Percentiles rank a stretch among this genome's conserved stretches.
These are phyloP conservation scores for Rosa hybrid DNA, from an alignment of 331 rosid species.

Conservation along the genomic window DNA sequence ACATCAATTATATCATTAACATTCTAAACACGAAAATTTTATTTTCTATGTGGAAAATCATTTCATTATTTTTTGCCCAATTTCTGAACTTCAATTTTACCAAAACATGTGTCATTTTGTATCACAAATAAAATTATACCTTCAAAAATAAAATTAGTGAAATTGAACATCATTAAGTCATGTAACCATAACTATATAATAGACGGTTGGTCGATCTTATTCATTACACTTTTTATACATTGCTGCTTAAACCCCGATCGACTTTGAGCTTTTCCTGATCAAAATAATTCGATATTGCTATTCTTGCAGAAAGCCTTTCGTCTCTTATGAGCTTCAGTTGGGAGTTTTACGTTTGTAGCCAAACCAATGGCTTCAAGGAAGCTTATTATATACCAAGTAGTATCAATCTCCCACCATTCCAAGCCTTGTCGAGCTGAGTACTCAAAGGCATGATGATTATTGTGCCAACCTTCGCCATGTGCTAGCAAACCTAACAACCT, in stretches of 20 bases:
- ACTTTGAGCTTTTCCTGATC: background rate
- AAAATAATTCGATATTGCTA: too few relatives aligned
- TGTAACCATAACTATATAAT: background rate
- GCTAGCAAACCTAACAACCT: background rate
- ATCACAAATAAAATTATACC: too few relatives aligned
- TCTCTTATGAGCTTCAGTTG: slow-evolving; percentile 52
- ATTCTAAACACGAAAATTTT: too few relatives aligned
- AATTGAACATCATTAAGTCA: too few relatives aligned
- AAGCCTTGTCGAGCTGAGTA: slow-evolving; percentile 79
- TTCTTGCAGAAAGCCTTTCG: slow-evolving; percentile 34
- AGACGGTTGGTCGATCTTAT: background rate
- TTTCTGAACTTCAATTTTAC: too few relatives aligned
- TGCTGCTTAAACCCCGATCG: background rate
- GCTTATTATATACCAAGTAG: slow-evolving; percentile 67
- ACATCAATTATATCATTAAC: too few relatives aligned
- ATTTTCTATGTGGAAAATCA: too few relatives aligned
- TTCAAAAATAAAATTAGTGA: too few relatives aligned
- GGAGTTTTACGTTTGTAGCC: slow-evolving; percentile 66
- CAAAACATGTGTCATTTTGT: background rate
- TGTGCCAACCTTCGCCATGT: background rate
- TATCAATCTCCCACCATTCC: slow-evolving; percentile 85
- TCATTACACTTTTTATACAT: background rate
- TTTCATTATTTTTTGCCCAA: too few relatives aligned
- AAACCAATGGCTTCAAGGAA: slow-evolving; percentile 61
- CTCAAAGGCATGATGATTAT: slow-evolving; percentile 62